Conservation (phyloP, 2,329 filamentous ascomycete genomes). For the Aspergillus glaucus region DNA sequence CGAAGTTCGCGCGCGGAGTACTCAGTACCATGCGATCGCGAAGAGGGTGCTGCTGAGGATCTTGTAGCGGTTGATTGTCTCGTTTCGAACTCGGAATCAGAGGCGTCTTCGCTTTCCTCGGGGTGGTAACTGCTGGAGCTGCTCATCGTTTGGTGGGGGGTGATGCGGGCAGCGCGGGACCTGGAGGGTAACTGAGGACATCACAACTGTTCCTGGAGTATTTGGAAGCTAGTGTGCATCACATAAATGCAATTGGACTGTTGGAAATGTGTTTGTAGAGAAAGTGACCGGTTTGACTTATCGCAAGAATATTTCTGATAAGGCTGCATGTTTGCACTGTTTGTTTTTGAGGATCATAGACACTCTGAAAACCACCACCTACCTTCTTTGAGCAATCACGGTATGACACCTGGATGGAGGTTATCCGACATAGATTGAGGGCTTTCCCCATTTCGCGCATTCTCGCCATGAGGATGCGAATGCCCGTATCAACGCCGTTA, state of each 20-base stretch:
- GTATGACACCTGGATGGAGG: conserved; percentile 24
- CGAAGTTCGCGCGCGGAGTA: background rate
- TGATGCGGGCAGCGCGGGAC: conserved; percentile 6
- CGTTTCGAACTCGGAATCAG: conserved; percentile 12
- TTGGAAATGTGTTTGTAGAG: background rate
- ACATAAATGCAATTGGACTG: conserved; percentile 3
- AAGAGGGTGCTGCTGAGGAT: background rate
- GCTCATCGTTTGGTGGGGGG: conserved; percentile 37
- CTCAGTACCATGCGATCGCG: background rate
- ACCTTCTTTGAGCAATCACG: conserved; percentile 1
- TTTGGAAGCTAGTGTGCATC: background rate
- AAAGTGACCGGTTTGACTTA: background rate
- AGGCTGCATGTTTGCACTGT: conserved; percentile 32
- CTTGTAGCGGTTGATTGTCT: conserved; percentile 4
- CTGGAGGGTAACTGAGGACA: conserved; percentile 13
- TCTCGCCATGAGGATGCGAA: conserved; percentile 5
- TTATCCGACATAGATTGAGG: conserved; percentile 21
- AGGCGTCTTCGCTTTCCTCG: conserved; percentile 25
- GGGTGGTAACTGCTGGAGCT: conserved; percentile 27
- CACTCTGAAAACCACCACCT: background rate
- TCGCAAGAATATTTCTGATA: conserved; percentile 13
- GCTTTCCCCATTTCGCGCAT: conserved; percentile 13
- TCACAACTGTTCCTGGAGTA: conserved; percentile 15
- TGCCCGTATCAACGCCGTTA: conserved; percentile 12
- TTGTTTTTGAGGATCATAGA: conserved; percentile 16